Conservation (phyloP, 495 filamentous ascomycete genomes). For the Aspergillus sparsus region DNA sequence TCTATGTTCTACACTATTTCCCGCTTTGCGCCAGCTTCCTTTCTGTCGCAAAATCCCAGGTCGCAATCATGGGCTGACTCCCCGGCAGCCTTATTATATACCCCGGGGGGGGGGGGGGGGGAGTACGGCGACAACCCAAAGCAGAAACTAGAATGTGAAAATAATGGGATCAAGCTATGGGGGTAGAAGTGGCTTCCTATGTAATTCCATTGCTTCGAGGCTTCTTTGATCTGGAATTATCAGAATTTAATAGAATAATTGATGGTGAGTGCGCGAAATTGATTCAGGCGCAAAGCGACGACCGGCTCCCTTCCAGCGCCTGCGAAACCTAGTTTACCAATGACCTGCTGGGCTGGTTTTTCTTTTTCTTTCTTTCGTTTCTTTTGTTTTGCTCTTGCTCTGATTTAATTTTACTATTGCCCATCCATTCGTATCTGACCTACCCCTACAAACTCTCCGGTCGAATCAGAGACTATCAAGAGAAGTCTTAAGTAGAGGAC, state of each 20-base stretch:
- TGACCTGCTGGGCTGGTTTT: background rate
- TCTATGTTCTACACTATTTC: constrained; percentile 8
- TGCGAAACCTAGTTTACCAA: constrained; percentile 1
- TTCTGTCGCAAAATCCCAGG: constrained; percentile 20
- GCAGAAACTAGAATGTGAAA: background rate
- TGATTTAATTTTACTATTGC: constrained; percentile 6
- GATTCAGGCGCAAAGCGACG: constrained; percentile 17
- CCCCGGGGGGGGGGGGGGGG: too few species aligned
- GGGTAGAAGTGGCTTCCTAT: too few species aligned
- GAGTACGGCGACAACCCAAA: constrained; percentile 1
- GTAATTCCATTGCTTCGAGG: too few species aligned
- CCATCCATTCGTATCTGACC: constrained; percentile 1
- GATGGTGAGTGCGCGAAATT: constrained; percentile 4
- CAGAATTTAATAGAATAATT: constrained; percentile 4
- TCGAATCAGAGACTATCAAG: constrained; percentile 5
- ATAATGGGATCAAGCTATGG: background rate
- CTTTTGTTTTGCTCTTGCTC: background rate
- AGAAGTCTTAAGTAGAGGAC: constrained; percentile 1
- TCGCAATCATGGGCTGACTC: constrained; percentile 15
- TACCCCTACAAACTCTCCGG: background rate
- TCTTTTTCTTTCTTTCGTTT: background rate
- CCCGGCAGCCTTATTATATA: background rate
- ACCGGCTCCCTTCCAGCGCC: constrained; percentile 12
- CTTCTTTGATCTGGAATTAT: background rate
- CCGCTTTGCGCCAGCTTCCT: constrained; percentile 17